These are phyloP conservation scores for Fraxinus greggii DNA, from an alignment of 305 asterid genomes.

Conservation along the genomic window DNA sequence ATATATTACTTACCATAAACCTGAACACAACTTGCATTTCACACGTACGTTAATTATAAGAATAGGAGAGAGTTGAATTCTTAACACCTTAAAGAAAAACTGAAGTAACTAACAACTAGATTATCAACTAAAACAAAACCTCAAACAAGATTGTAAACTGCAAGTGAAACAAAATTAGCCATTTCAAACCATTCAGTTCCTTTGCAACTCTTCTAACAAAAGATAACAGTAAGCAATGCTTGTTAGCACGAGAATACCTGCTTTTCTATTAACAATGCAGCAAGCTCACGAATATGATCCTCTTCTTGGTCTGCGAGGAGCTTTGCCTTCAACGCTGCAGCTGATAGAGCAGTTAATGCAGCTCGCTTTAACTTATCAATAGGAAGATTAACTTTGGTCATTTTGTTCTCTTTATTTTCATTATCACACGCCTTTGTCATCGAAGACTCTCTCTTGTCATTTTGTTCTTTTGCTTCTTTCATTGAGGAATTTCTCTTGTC, in stretches of 20 bases:
- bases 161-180: constrained; percentile 12
- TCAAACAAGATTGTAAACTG: constrained; percentile 9
- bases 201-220: constrained; percentile 23
- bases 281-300: constrained; percentile 78
- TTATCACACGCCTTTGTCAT: constrained; percentile 34
- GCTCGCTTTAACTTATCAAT: constrained; percentile 60
- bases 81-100: neutral
- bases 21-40: neutral
- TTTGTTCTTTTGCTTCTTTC: constrained; percentile 41
- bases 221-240: neutral
- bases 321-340: constrained; percentile 97
- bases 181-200: constrained; percentile 15
- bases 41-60: neutral
- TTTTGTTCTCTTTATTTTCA: constrained; percentile 38
- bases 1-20: neutral
- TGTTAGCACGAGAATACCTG: constrained; percentile 54
- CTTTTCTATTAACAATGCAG: constrained; percentile 66
- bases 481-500: constrained; percentile 40
- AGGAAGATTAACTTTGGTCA: constrained; percentile 36
- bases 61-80: neutral
- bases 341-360: constrained; percentile 86
- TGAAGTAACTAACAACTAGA: neutral
- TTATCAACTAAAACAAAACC: neutral
- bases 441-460: constrained; percentile 37
- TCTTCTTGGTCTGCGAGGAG: constrained; percentile 92